Evolutionary conservation across 2,329 filamentous ascomycete genomes (phyloP).

Genomic region (Corynespora cassiicola): DNA sequence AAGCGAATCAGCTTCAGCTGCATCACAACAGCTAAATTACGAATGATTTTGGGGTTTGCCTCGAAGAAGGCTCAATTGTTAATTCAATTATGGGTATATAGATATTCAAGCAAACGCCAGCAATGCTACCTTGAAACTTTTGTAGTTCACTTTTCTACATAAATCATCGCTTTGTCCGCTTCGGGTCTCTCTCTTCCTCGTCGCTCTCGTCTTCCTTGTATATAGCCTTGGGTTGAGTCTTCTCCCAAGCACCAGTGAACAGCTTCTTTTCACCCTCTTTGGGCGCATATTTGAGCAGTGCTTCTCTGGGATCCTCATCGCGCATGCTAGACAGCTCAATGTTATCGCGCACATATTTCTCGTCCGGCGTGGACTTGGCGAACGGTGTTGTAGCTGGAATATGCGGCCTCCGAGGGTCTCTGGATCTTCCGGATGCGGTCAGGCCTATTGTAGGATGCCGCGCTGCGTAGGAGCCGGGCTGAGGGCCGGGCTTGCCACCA

Average conservation of each 20-base stretch:
- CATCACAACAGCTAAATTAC: constrained; percentile 1
- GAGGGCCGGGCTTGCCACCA: constrained; percentile 58
- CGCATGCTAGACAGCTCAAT: constrained; percentile 92
- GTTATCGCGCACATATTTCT: constrained; percentile 84
- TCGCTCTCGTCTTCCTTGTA: constrained; percentile 91
- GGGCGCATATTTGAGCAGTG: constrained; percentile 92
- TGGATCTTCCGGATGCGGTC: constrained; percentile 76
- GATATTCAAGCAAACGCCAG: constrained; percentile 16
- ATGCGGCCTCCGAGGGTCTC: constrained; percentile 85
- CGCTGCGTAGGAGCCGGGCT: constrained; percentile 57
- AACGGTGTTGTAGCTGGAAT: constrained; percentile 87
- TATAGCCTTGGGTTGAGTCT: constrained; percentile 89
- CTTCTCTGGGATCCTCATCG: constrained; percentile 94
- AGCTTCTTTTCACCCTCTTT: constrained; percentile 91
- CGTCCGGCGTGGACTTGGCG: constrained; percentile 86
- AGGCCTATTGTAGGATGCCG: constrained; percentile 75
- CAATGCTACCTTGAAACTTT: constrained; percentile 10
- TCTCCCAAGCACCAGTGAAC: constrained; percentile 92
- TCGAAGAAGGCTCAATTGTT: background rate
- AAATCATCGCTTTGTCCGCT: constrained; percentile 49
- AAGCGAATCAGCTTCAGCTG: constrained; percentile 1
- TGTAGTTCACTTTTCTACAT: background rate
- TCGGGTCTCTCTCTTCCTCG: constrained; percentile 75
- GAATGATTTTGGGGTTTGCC: too few relatives aligned
- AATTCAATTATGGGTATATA: constrained; percentile 15